These are phyloP conservation scores for Diaporthe amygdali DNA, from an alignment of 2,329 filamentous ascomycete species.

Conservation along the genomic window DNA sequence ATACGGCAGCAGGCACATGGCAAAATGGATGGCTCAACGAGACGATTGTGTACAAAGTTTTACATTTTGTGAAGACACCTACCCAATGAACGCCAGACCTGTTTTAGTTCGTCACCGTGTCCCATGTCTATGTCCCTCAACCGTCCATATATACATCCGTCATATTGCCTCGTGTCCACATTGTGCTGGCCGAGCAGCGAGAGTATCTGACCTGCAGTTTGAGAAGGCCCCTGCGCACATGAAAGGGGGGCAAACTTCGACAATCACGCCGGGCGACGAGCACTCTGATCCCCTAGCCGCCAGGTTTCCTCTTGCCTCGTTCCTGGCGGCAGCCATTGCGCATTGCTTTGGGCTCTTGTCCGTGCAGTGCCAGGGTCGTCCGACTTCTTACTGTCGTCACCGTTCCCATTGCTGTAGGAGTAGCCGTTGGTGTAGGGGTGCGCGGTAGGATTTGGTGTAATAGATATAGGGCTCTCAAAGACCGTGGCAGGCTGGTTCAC, in stretches of 20 bases:
- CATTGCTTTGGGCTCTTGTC: conserved; percentile 46
- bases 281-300: conserved; percentile 48
- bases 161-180: neutral
- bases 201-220: neutral
- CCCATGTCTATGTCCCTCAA: neutral
- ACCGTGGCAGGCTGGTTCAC: conserved; percentile 36
- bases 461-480: conserved; percentile 42
- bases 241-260: neutral
- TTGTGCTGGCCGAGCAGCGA: neutral
- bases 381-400: conserved; percentile 61
- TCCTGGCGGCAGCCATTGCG: conserved; percentile 75
- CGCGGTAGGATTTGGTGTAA: conserved; percentile 21
- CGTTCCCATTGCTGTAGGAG: conserved; percentile 39
- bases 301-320: conserved; percentile 89
- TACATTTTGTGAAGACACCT: neutral
- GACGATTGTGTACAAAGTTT: neutral
- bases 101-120: neutral
- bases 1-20: neutral
- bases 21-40: neutral
- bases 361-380: conserved; percentile 53
- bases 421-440: conserved; percentile 54
- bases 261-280: conserved; percentile 18
- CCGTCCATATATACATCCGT: neutral
- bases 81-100: conserved; percentile 12
- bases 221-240: neutral